Evolutionary conservation across 2,329 filamentous ascomycete genomes (phyloP).

Genomic region (Neospermospora avenae): DNA sequence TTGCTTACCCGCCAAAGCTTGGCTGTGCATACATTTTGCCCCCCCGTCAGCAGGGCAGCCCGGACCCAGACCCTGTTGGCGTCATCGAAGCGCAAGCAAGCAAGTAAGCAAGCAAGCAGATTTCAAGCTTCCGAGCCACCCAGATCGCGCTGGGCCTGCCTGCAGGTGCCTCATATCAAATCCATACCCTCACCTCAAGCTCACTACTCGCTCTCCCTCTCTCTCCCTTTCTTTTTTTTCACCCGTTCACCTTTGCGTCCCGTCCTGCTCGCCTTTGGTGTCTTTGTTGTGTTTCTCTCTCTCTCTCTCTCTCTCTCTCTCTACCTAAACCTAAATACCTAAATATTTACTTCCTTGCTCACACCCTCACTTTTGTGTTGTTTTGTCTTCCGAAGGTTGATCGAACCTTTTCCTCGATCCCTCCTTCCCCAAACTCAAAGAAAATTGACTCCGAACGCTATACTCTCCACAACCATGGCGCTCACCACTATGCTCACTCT

Average conservation of each 20-base stretch:
- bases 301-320: too few species aligned
- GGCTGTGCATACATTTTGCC: background rate
- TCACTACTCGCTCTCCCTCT: background rate
- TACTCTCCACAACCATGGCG: constrained; percentile 11
- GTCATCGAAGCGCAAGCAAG: background rate
- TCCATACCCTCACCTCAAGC: background rate
- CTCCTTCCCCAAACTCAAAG: background rate
- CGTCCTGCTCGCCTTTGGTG: background rate
- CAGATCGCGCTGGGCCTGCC: background rate
- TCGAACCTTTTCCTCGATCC: background rate
- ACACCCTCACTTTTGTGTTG: too few species aligned
- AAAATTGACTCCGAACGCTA: background rate
- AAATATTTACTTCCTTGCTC: too few species aligned
- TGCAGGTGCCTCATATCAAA: background rate
- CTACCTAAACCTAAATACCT: too few species aligned
- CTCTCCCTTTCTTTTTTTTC: background rate
- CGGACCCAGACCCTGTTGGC: background rate
- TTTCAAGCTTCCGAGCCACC: background rate
- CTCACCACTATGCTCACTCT: constrained; percentile 1
- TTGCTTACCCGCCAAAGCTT: background rate
- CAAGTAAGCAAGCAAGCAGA: background rate
- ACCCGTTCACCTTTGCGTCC: background rate
- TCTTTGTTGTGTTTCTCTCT: too few species aligned
- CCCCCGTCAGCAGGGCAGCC: background rate
- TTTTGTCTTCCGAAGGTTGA: background rate